Conservation (phyloP, 768 basidiomycete genomes). For the Boletus pseudopeckii region DNA sequence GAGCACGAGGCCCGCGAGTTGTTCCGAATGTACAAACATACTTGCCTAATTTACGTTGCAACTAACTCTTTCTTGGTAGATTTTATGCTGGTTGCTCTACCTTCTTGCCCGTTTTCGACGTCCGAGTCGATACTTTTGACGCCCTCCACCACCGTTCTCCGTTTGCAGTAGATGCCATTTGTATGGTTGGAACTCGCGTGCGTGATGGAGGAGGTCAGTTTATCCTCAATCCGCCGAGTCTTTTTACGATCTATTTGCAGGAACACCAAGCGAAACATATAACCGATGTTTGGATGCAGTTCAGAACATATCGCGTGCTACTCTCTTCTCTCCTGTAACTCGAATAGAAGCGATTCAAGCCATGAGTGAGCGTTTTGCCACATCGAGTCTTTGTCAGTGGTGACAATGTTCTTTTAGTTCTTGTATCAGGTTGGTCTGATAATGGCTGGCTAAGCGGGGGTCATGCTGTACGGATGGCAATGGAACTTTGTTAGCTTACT, state of each 20-base stretch:
- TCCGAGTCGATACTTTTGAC: constrained; percentile 78
- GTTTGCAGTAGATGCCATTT: constrained; percentile 89
- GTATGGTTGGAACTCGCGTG: constrained; percentile 89
- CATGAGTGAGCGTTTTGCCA: constrained; percentile 63
- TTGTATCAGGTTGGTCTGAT: constrained; percentile 92
- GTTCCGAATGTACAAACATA: constrained; percentile 64
- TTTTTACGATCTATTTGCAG: constrained; percentile 36
- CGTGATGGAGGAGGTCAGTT: constrained; percentile 82
- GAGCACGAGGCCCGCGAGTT: constrained; percentile 84
- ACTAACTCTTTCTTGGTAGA: constrained; percentile 38
- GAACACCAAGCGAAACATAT: constrained; percentile 71
- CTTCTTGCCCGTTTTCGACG: constrained; percentile 86
- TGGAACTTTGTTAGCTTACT: constrained; percentile 74
- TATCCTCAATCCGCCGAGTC: not conserved
- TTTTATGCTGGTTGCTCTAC: constrained; percentile 93
- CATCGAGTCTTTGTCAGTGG: not conserved
- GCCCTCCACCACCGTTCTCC: constrained; percentile 85
- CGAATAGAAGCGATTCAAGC: constrained; percentile 88
- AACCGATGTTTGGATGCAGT: constrained; percentile 78
- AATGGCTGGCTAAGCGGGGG: constrained; percentile 95
- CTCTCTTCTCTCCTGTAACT: constrained; percentile 82
- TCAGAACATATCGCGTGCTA: constrained; percentile 78
- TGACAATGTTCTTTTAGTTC: constrained; percentile 44
- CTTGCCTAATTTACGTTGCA: constrained; percentile 5
- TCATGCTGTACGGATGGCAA: constrained; percentile 96